Evolutionary conservation across 1,284 basidiomycete genomes (phyloP).

Genomic region (Austroboletus niveus): DNA sequence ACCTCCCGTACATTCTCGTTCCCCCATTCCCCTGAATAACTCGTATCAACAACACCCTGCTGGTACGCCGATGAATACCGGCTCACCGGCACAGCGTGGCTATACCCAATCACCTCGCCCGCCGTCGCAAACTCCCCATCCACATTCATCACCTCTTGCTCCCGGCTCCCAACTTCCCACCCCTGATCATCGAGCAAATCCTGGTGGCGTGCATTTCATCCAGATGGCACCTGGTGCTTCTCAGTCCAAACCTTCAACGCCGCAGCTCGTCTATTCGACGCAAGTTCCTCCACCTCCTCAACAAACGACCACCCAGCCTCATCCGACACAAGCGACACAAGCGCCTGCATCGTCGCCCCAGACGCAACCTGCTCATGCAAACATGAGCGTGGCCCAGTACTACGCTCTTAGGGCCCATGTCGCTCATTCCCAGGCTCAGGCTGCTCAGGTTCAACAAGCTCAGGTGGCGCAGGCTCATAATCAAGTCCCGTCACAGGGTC

Average conservation of each 20-base stretch:
- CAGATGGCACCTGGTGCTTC: slow-evolving; percentile 18
- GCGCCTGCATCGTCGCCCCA: slow-evolving; percentile 18
- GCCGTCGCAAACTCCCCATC: slow-evolving; percentile 28
- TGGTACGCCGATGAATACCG: slow-evolving; percentile 18
- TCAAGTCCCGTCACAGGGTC: slow-evolving; percentile 18
- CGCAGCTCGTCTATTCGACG: slow-evolving; percentile 22
- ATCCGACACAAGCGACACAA: slow-evolving; percentile 19
- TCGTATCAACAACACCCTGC: slow-evolving; percentile 23
- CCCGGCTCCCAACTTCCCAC: slow-evolving; percentile 31
- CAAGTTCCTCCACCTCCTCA: slow-evolving; percentile 19
- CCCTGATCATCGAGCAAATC: slow-evolving; percentile 28
- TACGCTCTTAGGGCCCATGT: slow-evolving; percentile 16
- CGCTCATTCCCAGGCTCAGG: slow-evolving; percentile 21
- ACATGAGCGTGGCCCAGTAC: slow-evolving; percentile 10
- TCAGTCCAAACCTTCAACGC: slow-evolving; percentile 32
- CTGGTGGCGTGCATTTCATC: slow-evolving; percentile 33
- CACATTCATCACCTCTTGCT: slow-evolving; percentile 31
- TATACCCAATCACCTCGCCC: slow-evolving; percentile 36
- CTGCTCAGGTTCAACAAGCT: slow-evolving; percentile 12
- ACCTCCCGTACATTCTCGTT: slow-evolving; percentile 30
- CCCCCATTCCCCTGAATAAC: slow-evolving; percentile 22
- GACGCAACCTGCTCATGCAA: slow-evolving; percentile 21
- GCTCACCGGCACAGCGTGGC: slow-evolving; percentile 33
- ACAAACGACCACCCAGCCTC: slow-evolving; percentile 18
- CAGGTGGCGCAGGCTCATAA: slow-evolving; percentile 4